Evolutionary conservation across 345 rosid species (phyloP), one percentile per base, ranked within the genome.

Genomic region (Eucalyptus lansdowneana): DNA sequence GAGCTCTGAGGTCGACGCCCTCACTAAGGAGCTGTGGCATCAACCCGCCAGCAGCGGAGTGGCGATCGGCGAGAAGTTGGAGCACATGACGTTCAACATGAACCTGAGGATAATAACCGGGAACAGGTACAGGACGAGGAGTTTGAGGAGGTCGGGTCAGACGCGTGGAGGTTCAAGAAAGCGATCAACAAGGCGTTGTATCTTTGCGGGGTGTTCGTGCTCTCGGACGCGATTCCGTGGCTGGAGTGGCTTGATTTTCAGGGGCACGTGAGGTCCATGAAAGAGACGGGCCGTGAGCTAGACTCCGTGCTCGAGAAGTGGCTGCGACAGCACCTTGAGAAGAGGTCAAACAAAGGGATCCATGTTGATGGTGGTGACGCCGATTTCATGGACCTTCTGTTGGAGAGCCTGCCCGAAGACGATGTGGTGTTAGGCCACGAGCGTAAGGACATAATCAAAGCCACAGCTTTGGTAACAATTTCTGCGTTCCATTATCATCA

Each of bases 261-360:
- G 49, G 90, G 91, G 50, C 92, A 91, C 80, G 29, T 89, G 24
- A 89, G 54, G 45, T 69, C 92, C 56, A 89, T 91, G 89, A 91
- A 91, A 86, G 72, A 69, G 25, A 89, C 88, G 8, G 81, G 60
- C 22, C 67, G 86, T 42, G 90, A 89, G 56, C 37, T 89, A 31
- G 92, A 91, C 80, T 40, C 37, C 27, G 31, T 91, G n/a, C 62
- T 91, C 14, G 72, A 51, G 34, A 89, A 44, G 22, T 91, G 92
- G 90, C 80, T 91, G 5, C 62, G 86, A 31, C 89, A 91, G 72
- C 89, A 91, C 53, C 14, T 53, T 12, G 76, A 69, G 67, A 80
- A 86, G 88, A 88, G 81, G 37, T 49, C 45, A 50, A 25, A 42
- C 24, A 56, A 34, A 80, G 87, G 47, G 80, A 53, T 56, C 21